Evolutionary conservation across 257 asterid genomes (phyloP), one percentile per base, ranked within the genome.

Genomic region (Mitragyna speciosa): DNA sequence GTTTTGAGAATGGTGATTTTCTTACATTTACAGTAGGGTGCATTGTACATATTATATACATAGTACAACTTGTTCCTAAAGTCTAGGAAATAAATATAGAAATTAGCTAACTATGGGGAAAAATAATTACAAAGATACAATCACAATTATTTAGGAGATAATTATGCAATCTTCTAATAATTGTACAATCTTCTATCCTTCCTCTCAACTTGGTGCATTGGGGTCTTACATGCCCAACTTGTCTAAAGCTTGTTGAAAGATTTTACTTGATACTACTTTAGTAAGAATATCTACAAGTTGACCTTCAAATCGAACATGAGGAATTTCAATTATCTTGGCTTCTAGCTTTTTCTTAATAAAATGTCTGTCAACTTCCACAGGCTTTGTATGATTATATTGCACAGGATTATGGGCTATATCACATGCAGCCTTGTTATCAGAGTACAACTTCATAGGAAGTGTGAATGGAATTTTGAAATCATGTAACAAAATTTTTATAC

Each of bases 231-330:
- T 75, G 56, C 70, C 70, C 6, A 75, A 14, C n/a, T 75, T 75
- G 70, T 75, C 58, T 2, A 75, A n/a, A 36, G 7, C 36, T 1
- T 10, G 2, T 0, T 61, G 12, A 61, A 75, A 75, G 0, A 6
- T 4, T 17, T 59, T 24, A 1, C 19, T 45, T 9, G 52, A 64
- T 11, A 66, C 30, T 47, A 22, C 65, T 36, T 75, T 75, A 41
- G 70, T 59, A 7, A 77, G 74, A 9, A 77, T 31, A 77, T 65
- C 74, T 0, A 14, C 64, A 47, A 66, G 74, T 9, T 77, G 48
- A 5, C 66, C 80, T 66, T 30, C 33, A 64, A 49, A 66, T 28
- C 3, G 63, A 43, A 77, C 74, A 66, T 47, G 74, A 47, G 33
- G 74, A n/a, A 77, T 22, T 43, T 77, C 51, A 66, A 77, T 49